Percentiles rank a stretch among this genome's conserved stretches.
Conservation (phyloP, 2,329 filamentous ascomycete genomes). For the Mycosphaerelloides madeirae region DNA sequence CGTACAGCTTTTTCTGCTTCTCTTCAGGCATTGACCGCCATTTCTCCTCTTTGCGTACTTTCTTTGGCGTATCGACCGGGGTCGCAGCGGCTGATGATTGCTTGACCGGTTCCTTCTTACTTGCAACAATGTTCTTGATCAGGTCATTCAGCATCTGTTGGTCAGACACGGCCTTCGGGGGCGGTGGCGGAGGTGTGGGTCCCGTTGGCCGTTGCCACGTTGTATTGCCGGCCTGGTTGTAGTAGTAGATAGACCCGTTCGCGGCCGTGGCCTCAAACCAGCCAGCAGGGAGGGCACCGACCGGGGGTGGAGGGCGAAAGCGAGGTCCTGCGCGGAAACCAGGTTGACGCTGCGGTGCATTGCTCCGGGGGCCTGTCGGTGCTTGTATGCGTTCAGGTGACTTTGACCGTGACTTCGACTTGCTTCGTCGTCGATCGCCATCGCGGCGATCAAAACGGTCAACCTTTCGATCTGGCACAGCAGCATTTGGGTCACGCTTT, state of each 20-base stretch:
- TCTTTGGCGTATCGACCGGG: conserved; percentile 56
- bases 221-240: conserved; percentile 69
- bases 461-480: conserved; percentile 49
- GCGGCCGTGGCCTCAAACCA: conserved; percentile 75
- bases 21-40: conserved; percentile 68
- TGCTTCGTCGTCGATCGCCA: conserved; percentile 45
- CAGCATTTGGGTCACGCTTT: conserved; percentile 68
- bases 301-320: conserved; percentile 43
- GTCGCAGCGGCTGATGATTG: conserved; percentile 57
- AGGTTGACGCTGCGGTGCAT: conserved; percentile 56
- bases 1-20: conserved; percentile 92
- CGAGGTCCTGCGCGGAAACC: conserved; percentile 46
- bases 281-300: conserved; percentile 64
- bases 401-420: conserved; percentile 46
- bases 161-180: conserved; percentile 63
- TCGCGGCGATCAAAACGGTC: conserved; percentile 61
- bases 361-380: conserved; percentile 48
- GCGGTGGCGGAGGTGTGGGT: conserved; percentile 51
- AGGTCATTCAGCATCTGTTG: conserved; percentile 72
- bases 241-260: conserved; percentile 76
- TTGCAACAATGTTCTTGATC: conserved; percentile 60
- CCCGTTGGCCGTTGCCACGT: conserved; percentile 75
- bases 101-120: conserved; percentile 60
- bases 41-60: conserved; percentile 58
- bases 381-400: conserved; percentile 44